phyloP scores from a whole-genome alignment of 169 alveolate species.

The Toxoplasma gondii region DNA sequence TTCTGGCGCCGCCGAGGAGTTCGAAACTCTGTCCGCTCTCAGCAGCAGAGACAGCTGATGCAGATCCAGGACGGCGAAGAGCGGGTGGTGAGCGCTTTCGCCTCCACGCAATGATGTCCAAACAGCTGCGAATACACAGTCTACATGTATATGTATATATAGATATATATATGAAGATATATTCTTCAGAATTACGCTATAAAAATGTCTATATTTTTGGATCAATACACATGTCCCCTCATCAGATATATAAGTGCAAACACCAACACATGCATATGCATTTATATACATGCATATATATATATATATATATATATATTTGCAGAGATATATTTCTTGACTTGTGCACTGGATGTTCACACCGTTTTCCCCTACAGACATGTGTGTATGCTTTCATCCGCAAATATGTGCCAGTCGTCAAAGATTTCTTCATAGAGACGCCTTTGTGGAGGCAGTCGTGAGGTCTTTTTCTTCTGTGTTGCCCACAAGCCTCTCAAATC shows the following conservation, averaged over 20 bases:
- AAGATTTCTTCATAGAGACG: background rate
- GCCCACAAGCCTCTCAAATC: background rate
- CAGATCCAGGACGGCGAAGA: background rate
- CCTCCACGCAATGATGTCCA: background rate
- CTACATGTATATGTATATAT: background rate
- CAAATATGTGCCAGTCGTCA: too few relatives aligned
- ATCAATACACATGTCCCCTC: background rate
- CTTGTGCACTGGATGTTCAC: too few relatives aligned
- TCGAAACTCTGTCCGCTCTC: constrained; percentile 7
- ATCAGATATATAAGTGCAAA: background rate
- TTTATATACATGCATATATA: too few relatives aligned
- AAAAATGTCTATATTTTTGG: background rate
- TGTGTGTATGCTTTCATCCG: too few relatives aligned
- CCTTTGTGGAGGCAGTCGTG: background rate
- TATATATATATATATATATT: too few relatives aligned
- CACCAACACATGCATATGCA: background rate
- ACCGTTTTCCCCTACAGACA: too few relatives aligned
- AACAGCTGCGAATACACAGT: background rate
- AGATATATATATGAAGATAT: too few relatives aligned
- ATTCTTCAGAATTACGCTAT: too few relatives aligned
- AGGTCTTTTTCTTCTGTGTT: too few relatives aligned
- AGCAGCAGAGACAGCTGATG: constrained; percentile 9
- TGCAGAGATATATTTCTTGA: too few relatives aligned
- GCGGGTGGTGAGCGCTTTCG: background rate
- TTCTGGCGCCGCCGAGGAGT: constrained; percentile 63